Evolutionary conservation across 495 filamentous ascomycete species (phyloP), one percentile per base, ranked within the genome.

Genomic region (Xylaria longipes): DNA sequence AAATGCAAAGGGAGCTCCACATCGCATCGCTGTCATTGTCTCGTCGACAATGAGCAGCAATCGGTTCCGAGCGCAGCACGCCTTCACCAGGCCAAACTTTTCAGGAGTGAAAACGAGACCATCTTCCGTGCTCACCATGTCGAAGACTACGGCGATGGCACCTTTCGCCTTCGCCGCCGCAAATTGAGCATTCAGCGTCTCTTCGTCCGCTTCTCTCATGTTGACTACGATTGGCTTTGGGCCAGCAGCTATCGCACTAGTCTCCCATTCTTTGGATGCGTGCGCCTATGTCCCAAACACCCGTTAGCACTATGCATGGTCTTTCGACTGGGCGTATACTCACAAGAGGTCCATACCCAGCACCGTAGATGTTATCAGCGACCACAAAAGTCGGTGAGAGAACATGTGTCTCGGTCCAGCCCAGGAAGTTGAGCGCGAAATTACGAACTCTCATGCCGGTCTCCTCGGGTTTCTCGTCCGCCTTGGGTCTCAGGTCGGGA

Each of bases 141-240:
- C 77, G 64, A 82, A 79, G 15, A 82, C 31, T 35, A 77, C 75
- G 46, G 78, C 80, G 65, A 82, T 80, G 25, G 74, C 76, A 5
- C 80, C 80, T 66, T 81, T 73, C n/a, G 25, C 37, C 33, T 73
- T 73, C 3, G 71, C 71, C 12, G 58, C 71, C 6, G 65, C 65
- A 29, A 72, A 69, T 57, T 69, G 71, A 1, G 65, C 33, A 39
- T 72, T 63, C 11, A 68, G 27, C 25, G 56, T 54, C 29, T 45
- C 46, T 20, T 68, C 65, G 15, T 57, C 54, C 3, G 71, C 54
- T 37, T 72, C 56, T 33, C 63, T 63, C 65, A 72, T 63, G 4
- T 72, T 56, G 15, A 68, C 65, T 14, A 64, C 33, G 17, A 63
- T 43, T 3, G 71, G 71, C 45, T 67, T 67, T 17, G 65, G 65